Conservation (phyloP, 1,284 basidiomycete genomes). For the Leccinum variabile region DNA sequence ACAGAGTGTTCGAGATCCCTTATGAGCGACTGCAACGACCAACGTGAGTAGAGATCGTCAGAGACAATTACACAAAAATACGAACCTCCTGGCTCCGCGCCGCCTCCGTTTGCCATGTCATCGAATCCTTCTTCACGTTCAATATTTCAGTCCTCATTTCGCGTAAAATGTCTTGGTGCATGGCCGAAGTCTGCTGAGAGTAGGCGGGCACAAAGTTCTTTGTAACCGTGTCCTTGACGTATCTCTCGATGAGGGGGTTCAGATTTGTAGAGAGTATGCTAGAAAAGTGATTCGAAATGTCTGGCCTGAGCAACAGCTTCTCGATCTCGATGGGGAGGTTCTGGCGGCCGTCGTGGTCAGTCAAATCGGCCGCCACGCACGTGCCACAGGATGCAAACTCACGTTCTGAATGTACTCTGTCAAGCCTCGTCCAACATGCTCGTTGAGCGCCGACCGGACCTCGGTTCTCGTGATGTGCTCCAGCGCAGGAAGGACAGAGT, state of each 20-base stretch:
- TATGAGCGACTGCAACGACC: constrained; percentile 54
- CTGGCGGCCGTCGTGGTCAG: constrained; percentile 39
- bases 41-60: constrained; percentile 8
- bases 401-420: constrained; percentile 74
- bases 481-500: constrained; percentile 74
- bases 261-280: constrained; percentile 66
- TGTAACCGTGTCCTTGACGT: constrained; percentile 75
- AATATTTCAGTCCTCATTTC: constrained; percentile 74
- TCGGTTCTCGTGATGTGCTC: constrained; percentile 77
- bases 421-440: constrained; percentile 70
- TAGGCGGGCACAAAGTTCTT: constrained; percentile 74
- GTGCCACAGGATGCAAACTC: constrained; percentile 27
- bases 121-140: constrained; percentile 71
- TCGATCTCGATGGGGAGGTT: constrained; percentile 75
- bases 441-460: constrained; percentile 71
- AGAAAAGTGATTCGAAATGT: constrained; percentile 72
- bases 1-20: constrained; percentile 77
- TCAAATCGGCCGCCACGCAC: constrained; percentile 8
- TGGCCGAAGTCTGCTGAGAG: constrained; percentile 62
- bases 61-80: constrained; percentile 8
- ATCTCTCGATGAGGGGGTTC: constrained; percentile 71
- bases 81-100: constrained; percentile 73
- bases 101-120: constrained; percentile 74
- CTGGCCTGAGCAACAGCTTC: constrained; percentile 70
- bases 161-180: constrained; percentile 75